phyloP scores from a whole-genome alignment of 805 yeast genomes.

The Tetrapisispora pingtungensis region DNA sequence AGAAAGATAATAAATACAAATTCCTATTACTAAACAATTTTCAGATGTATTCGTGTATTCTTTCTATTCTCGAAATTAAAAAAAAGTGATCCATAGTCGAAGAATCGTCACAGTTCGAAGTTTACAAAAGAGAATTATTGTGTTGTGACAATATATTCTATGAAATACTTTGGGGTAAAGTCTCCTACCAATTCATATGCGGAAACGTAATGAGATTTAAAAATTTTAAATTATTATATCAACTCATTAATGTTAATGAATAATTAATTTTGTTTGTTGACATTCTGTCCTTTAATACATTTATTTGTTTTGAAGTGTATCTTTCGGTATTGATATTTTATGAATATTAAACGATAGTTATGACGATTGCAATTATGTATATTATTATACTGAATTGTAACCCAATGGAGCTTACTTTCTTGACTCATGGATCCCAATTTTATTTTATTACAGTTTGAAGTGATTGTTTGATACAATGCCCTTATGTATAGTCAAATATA shows the following conservation, averaged over 20 bases:
- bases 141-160: conserved; percentile 11
- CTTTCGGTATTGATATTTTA: conserved; percentile 52
- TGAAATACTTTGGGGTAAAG: conserved; percentile 71
- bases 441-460: conserved; percentile 24
- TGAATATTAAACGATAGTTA: conserved; percentile 61
- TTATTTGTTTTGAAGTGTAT: conserved; percentile 10
- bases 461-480: conserved; percentile 13
- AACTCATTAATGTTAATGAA: conserved; percentile 27
- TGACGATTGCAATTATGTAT: conserved; percentile 44
- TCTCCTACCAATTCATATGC: conserved; percentile 64
- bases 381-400: conserved; percentile 29
- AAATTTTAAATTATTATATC: conserved; percentile 29
- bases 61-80: conserved; percentile 5
- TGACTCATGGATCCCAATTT: conserved; percentile 46
- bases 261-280: background rate
- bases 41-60: background rate
- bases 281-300: conserved; percentile 14
- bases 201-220: conserved; percentile 47
- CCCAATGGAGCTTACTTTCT: conserved; percentile 85
- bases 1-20: too few species aligned
- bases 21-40: too few species aligned
- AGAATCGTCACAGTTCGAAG: conserved; percentile 69
- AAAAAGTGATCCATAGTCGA: conserved; percentile 48
- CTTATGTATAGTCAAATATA: conserved; percentile 57
- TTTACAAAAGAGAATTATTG: conserved; percentile 41